Base-by-base conservation (phyloP, 768 basidiomycete genomes). In the Phylloporus sp. region DNA sequence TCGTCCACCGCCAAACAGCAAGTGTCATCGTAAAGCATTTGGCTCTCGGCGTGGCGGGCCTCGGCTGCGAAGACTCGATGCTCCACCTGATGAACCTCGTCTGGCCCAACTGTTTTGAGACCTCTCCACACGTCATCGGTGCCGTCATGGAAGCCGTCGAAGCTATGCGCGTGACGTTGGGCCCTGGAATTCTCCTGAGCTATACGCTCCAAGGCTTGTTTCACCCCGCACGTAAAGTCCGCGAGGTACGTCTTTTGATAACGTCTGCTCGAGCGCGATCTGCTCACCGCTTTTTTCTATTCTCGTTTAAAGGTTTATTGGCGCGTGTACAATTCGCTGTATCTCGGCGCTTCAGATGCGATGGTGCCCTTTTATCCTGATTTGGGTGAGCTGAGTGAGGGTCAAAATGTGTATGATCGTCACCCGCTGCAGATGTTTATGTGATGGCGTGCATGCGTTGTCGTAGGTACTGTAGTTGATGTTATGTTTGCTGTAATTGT, bases 41-140 rank as follows among this genome's bases (percentile, higher is more conserved):
- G 36, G 92, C 96, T 4, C 79, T 99, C 24, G 96, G 96, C 34
- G 93, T 96, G 6, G 94, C 96, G 1, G 96, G 96, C 37, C 78
- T 98, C 22, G 95, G 96, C 1, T 94, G 92, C 58, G 96, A 99
- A 69, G 96, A 99, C 68, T 95, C 95, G 11, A 90, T 98, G 82
- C 78, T 92, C 42, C 96, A 99, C 62, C 70, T 98, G 39, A 90
- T 98, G 85, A 99, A 99, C 65, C 80, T 99, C 22, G 89, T 98
- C 13, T 98, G 94, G 94, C 96, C 96, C 2, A 98, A 98, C 64
- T 94, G 93, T 68, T 98, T 97, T 66, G 95, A 97, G 72, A 95
- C 94, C 2, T 91, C 87, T 13, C 96, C 96, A 6, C 96, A 99
- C 69, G 94, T 99, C 50, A 97, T 98, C 52, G 92, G 91, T 26